Conservation (phyloP, 352 stramenopile species). For the Globisporangium okanoganense region DNA sequence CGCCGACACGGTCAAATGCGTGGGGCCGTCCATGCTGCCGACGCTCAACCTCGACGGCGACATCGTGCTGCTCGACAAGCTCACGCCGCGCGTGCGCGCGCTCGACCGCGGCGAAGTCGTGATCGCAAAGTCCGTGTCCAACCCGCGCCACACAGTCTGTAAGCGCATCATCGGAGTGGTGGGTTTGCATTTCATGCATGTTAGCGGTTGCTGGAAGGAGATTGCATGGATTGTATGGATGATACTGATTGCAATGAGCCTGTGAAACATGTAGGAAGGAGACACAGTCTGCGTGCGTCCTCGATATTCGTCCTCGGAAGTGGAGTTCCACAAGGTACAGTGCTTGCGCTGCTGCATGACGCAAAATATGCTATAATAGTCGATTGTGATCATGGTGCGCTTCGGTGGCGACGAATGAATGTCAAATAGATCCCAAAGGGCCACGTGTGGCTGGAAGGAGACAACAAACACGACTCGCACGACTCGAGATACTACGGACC, state of each 20-base stretch:
- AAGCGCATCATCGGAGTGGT: slow-evolving; percentile 86
- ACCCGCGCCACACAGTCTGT: slow-evolving; percentile 83
- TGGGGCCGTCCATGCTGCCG: slow-evolving; percentile 88
- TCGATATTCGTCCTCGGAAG: slow-evolving; percentile 63
- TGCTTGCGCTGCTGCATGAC: not conserved
- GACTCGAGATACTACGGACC: slow-evolving; percentile 96
- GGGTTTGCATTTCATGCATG: not conserved
- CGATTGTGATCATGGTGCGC: not conserved
- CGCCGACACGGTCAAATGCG: slow-evolving; percentile 83
- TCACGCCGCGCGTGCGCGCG: slow-evolving; percentile 61
- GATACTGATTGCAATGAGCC: not conserved
- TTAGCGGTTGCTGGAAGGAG: not conserved
- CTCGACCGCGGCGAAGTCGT: slow-evolving; percentile 83
- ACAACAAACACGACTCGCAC: slow-evolving; percentile 95
- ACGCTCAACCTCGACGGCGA: slow-evolving; percentile 88
- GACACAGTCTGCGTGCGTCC: slow-evolving; percentile 75
- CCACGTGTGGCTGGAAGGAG: slow-evolving; percentile 96
- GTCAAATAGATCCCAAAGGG: slow-evolving; percentile 75
- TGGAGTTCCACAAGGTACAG: slow-evolving; percentile 71
- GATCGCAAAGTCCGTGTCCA: slow-evolving; percentile 85
- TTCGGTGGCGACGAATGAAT: not conserved
- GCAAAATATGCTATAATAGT: not conserved
- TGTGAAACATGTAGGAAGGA: slow-evolving; percentile 37
- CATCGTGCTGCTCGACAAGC: slow-evolving; percentile 89
- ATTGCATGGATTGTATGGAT: not conserved